These are phyloP conservation scores for Ilyonectria robusta DNA, from an alignment of 2,329 filamentous ascomycete genomes.

Conservation along the genomic window DNA sequence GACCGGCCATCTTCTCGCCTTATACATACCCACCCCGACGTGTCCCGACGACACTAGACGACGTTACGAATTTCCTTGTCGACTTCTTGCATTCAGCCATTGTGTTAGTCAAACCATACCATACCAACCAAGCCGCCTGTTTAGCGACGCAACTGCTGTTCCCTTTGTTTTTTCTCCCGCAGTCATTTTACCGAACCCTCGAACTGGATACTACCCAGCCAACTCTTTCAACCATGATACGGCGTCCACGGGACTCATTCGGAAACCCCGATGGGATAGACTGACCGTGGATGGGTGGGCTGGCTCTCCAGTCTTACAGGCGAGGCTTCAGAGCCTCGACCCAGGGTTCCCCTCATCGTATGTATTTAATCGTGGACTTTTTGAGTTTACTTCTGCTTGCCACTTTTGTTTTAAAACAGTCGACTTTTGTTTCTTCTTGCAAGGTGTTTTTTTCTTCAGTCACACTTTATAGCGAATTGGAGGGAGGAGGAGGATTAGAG, in stretches of 20 bases:
- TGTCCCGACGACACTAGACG: conserved; percentile 44
- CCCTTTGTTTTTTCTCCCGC: conserved; percentile 41
- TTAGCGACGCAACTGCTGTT: conserved; percentile 47
- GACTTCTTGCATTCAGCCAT: conserved; percentile 47
- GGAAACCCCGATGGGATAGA: conserved; percentile 21
- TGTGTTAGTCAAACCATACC: conserved; percentile 47
- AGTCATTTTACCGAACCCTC: conserved; percentile 14
- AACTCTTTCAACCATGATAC: conserved; percentile 5
- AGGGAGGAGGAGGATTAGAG: conserved; percentile 24
- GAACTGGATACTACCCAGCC: conserved; percentile 25
- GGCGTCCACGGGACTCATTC: conserved; percentile 9
- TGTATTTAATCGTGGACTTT: conserved; percentile 49
- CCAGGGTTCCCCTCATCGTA: conserved; percentile 33
- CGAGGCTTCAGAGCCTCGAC: conserved; percentile 26
- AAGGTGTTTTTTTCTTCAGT: conserved; percentile 27
- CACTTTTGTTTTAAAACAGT: conserved; percentile 24
- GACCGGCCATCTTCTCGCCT: not conserved
- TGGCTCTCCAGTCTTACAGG: conserved; percentile 26
- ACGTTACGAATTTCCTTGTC: conserved; percentile 51
- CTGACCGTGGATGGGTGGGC: conserved; percentile 33
- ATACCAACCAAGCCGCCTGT: conserved; percentile 43
- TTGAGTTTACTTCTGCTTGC: conserved; percentile 24
- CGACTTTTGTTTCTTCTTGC: conserved; percentile 23
- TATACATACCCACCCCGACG: conserved; percentile 31
- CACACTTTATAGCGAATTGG: conserved; percentile 4